phyloP scores from a whole-genome alignment of 2,329 filamentous ascomycete species.

The Penicillium frequentans region DNA sequence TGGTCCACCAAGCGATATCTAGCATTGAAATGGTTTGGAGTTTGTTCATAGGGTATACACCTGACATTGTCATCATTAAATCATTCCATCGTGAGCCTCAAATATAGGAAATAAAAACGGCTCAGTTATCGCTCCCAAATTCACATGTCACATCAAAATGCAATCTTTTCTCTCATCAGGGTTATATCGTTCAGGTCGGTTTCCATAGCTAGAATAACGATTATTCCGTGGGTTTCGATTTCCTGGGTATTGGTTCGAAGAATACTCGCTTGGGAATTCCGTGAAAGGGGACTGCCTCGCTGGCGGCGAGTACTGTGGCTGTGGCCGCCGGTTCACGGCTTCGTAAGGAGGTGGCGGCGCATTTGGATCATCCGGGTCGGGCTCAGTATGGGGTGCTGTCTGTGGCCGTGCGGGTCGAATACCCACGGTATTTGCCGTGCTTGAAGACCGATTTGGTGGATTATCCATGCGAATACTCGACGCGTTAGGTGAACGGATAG shows the following conservation, averaged over 20 bases:
- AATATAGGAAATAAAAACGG: background rate
- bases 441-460: constrained; percentile 20
- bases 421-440: constrained; percentile 18
- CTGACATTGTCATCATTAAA: background rate
- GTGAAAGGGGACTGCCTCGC: background rate
- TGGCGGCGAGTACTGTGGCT: constrained; percentile 34
- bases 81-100: background rate
- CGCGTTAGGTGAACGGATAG: constrained; percentile 15
- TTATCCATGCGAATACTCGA: constrained; percentile 14
- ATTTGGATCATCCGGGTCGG: constrained; percentile 45
- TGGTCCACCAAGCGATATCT: no score
- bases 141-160: constrained; percentile 39
- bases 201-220: constrained; percentile 4
- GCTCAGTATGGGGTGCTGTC: constrained; percentile 3
- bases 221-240: constrained; percentile 9
- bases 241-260: constrained; percentile 17
- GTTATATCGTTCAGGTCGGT: constrained; percentile 7
- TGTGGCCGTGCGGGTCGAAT: constrained; percentile 5
- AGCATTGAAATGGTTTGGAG: background rate
- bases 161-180: constrained; percentile 35
- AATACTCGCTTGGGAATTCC: background rate
- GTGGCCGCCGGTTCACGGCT: constrained; percentile 48
- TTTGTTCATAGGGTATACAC: background rate
- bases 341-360: constrained; percentile 66
- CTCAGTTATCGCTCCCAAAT: background rate